Percentiles rank a stretch among this genome's conserved stretches.
Conservation (phyloP, 2,329 filamentous ascomycete species). For the Xylariomycetidae sp. region DNA sequence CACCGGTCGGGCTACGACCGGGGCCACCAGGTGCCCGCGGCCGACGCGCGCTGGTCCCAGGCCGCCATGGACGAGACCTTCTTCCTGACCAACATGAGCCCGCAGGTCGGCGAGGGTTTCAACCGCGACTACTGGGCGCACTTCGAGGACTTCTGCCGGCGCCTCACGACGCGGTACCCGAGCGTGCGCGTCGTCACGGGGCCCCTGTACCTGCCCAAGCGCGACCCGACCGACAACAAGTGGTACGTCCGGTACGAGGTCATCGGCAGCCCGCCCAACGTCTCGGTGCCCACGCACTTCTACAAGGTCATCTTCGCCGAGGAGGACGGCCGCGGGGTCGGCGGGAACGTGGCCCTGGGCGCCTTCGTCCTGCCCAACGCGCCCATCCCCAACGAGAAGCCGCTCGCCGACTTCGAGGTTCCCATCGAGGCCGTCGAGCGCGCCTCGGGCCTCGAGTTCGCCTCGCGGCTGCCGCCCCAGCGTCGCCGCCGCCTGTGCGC, state of each 20-base stretch:
- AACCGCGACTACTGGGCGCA: conserved; percentile 99
- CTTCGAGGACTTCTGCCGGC: conserved; percentile 93
- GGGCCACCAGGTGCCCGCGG: conserved; percentile 94
- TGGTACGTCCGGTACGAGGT: conserved; percentile 96
- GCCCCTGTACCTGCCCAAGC: conserved; percentile 84
- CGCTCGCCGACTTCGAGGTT: conserved; percentile 87
- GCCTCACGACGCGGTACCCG: conserved; percentile 75
- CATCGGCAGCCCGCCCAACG: conserved; percentile 86
- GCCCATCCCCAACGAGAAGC: conserved; percentile 79
- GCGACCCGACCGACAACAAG: conserved; percentile 78
- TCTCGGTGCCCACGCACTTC: conserved; percentile 96
- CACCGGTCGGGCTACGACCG: conserved; percentile 91
- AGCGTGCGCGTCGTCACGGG: conserved; percentile 89
- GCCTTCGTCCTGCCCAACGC: conserved; percentile 96
- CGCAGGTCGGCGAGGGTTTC: conserved; percentile 96
- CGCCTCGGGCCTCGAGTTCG: conserved; percentile 89
- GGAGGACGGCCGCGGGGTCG: conserved; percentile 68
- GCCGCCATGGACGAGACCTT: conserved; percentile 94
- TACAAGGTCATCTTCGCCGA: conserved; percentile 99
- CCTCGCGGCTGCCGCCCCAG: conserved; percentile 66
- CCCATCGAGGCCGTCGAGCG: conserved; percentile 89
- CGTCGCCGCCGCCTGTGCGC: conserved; percentile 77
- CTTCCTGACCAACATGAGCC: conserved; percentile 92
- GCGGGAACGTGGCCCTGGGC: conserved; percentile 73
- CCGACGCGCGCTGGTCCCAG: conserved; percentile 95